phyloP scores from a whole-genome alignment of 1,284 basidiomycete species.

The Porogramme epimiltina region DNA sequence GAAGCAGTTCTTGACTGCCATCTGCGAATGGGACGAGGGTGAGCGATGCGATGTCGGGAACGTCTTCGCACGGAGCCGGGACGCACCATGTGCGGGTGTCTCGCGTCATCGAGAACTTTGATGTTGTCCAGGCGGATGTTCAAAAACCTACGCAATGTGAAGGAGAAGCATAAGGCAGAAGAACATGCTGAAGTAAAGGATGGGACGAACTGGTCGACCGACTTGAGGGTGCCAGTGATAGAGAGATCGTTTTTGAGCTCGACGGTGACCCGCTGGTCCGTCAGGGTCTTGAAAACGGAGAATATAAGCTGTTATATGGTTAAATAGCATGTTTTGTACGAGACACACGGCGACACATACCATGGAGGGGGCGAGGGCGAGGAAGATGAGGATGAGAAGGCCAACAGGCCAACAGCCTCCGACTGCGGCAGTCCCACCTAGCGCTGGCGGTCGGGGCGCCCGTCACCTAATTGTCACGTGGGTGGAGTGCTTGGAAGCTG shows the following conservation, averaged over 20 bases:
- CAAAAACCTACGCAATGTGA: constrained; percentile 64
- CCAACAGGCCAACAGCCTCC: no score
- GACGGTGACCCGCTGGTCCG: constrained; percentile 95
- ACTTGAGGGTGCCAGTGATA: constrained; percentile 95
- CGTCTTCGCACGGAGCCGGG: neutral
- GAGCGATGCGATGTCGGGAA: neutral
- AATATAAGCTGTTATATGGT: constrained; percentile 76
- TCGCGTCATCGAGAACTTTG: constrained; percentile 87
- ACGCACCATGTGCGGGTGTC: constrained; percentile 96
- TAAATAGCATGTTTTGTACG: neutral
- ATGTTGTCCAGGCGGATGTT: constrained; percentile 98
- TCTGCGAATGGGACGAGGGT: no score
- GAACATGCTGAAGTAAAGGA: neutral
- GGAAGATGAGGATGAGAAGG: neutral
- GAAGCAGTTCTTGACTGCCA: constrained; percentile 99
- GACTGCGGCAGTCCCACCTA: no score
- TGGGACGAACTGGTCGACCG: constrained; percentile 89
- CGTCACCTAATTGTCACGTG: no score
- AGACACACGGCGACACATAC: neutral
- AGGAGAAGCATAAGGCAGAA: neutral
- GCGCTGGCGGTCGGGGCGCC: no score
- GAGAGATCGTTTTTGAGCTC: constrained; percentile 99
- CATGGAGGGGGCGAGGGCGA: neutral
- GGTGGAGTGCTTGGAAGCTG: no score
- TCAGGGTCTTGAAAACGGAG: constrained; percentile 99